phyloP scores from a whole-genome alignment of 1,139 yeast species.

The Blastobotrys capitulatus region DNA sequence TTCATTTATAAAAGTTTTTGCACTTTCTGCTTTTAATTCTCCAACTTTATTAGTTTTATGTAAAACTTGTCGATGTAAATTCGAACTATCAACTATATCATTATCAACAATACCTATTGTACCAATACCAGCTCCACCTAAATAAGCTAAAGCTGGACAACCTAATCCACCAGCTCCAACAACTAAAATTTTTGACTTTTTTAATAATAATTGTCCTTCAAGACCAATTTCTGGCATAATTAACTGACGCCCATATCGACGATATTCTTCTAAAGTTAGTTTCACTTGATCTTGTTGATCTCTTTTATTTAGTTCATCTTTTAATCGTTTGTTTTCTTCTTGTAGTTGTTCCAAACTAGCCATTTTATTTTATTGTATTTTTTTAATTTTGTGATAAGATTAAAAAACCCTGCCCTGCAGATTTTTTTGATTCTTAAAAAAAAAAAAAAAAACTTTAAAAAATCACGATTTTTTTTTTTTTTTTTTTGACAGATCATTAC shows the following conservation, averaged over 20 bases:
- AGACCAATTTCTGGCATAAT: constrained; percentile 75
- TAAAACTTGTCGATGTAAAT: constrained; percentile 82
- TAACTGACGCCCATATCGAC: constrained; percentile 91
- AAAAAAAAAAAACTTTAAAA: no score
- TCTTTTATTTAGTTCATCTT: constrained; percentile 2
- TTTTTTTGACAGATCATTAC: background rate
- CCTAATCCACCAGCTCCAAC: constrained; percentile 98
- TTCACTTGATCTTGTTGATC: constrained; percentile 1
- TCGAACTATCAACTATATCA: constrained; percentile 78
- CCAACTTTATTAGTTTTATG: constrained; percentile 70
- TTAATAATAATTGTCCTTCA: constrained; percentile 53
- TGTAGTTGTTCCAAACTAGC: constrained; percentile 1
- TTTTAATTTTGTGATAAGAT: no score
- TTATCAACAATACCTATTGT: constrained; percentile 79
- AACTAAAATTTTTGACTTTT: constrained; percentile 57
- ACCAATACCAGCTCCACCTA: constrained; percentile 70
- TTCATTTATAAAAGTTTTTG: constrained; percentile 44
- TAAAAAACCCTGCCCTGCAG: background rate
- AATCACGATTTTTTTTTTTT: no score
- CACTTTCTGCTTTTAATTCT: constrained; percentile 69
- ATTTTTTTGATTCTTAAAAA: background rate
- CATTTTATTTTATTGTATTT: no score
- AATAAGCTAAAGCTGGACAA: constrained; percentile 80
- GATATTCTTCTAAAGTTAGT: constrained; percentile 56
- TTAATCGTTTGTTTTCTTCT: constrained; percentile 3